These are phyloP conservation scores for Herpotrichia juniperi DNA, from an alignment of 2,329 filamentous ascomycete species.

Conservation along the genomic window DNA sequence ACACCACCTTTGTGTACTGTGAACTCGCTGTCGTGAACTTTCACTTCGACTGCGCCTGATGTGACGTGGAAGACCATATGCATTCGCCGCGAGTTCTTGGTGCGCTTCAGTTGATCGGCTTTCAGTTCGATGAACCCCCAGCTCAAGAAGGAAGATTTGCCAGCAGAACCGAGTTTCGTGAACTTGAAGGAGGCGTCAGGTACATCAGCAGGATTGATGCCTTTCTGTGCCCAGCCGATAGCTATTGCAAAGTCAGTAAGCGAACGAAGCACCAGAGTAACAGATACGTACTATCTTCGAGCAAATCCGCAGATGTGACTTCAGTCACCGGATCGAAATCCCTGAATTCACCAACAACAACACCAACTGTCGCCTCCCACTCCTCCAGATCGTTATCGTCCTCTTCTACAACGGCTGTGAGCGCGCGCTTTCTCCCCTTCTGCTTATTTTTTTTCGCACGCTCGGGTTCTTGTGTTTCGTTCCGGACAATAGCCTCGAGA, in stretches of 20 bases:
- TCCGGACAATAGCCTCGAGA: slow-evolving; percentile 79
- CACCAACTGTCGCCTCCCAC: slow-evolving; percentile 73
- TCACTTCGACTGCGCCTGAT: slow-evolving; percentile 80
- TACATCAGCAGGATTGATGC: slow-evolving; percentile 64
- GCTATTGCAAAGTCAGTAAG: slow-evolving; percentile 50
- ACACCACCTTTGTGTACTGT: slow-evolving; percentile 85
- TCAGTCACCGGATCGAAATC: slow-evolving; percentile 68
- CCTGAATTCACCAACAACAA: slow-evolving; percentile 67
- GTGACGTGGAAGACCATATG: slow-evolving; percentile 96
- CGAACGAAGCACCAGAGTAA: not conserved
- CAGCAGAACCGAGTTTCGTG: slow-evolving; percentile 73
- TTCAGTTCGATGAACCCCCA: slow-evolving; percentile 89
- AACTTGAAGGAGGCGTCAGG: slow-evolving; percentile 79
- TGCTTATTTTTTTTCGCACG: slow-evolving; percentile 39
- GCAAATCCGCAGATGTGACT: slow-evolving; percentile 59
- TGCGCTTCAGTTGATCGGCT: slow-evolving; percentile 79
- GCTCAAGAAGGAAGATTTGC: slow-evolving; percentile 81
- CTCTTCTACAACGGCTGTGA: slow-evolving; percentile 55
- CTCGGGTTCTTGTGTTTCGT: slow-evolving; percentile 62
- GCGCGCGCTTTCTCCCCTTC: slow-evolving; percentile 35
- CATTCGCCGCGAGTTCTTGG: slow-evolving; percentile 94
- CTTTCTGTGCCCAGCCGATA: slow-evolving; percentile 63
- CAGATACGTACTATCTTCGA: slow-evolving; percentile 46
- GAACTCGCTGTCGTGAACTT: slow-evolving; percentile 76
- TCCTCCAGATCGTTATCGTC: slow-evolving; percentile 65